phyloP scores from a whole-genome alignment of 225 moss, liverwort and hornwort genomes.

The Takakia lepidozioides region DNA sequence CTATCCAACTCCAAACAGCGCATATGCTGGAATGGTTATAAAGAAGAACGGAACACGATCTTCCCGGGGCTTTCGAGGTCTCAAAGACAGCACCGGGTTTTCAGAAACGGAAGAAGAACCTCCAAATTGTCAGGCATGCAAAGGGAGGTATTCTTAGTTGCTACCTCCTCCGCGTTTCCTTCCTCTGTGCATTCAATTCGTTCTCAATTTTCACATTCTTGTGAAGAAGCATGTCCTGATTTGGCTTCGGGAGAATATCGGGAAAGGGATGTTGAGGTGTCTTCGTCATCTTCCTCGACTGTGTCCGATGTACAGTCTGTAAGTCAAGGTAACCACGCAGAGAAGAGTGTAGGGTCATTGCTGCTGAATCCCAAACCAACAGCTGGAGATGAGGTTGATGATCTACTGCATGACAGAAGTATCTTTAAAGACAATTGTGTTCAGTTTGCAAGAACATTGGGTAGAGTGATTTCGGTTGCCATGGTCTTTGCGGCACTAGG shows the following conservation, averaged over 20 bases:
- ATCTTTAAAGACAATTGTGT: slow-evolving; percentile 12
- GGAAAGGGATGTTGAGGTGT: not conserved
- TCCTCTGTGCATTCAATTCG: too few relatives aligned
- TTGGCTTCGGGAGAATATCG: not conserved
- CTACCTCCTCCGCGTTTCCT: too few relatives aligned
- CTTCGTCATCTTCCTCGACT: slow-evolving; percentile 6
- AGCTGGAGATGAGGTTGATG: not conserved
- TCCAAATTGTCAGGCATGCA: too few relatives aligned
- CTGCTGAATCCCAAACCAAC: slow-evolving; percentile 5
- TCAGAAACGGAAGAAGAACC: too few relatives aligned
- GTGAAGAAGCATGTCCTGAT: slow-evolving; percentile 7
- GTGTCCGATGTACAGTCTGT: slow-evolving; percentile 3
- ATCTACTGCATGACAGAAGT: not conserved
- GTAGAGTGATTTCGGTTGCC: slow-evolving; percentile 53
- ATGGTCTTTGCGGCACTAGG: slow-evolving; percentile 50
- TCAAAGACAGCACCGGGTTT: slow-evolving; percentile 7
- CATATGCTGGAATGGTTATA: slow-evolving; percentile 1
- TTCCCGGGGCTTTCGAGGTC: slow-evolving; percentile 3
- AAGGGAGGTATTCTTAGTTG: too few relatives aligned
- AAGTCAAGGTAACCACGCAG: slow-evolving; percentile 9
- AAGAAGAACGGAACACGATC: slow-evolving; percentile 5
- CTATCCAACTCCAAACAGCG: slow-evolving; percentile 3
- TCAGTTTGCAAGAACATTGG: slow-evolving; percentile 30
- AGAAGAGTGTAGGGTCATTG: not conserved
- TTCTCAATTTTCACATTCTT: not conserved